These are phyloP conservation scores for Trichaptum fuscoviolaceum DNA, from an alignment of 768 basidiomycete species.

Conservation along the genomic window DNA sequence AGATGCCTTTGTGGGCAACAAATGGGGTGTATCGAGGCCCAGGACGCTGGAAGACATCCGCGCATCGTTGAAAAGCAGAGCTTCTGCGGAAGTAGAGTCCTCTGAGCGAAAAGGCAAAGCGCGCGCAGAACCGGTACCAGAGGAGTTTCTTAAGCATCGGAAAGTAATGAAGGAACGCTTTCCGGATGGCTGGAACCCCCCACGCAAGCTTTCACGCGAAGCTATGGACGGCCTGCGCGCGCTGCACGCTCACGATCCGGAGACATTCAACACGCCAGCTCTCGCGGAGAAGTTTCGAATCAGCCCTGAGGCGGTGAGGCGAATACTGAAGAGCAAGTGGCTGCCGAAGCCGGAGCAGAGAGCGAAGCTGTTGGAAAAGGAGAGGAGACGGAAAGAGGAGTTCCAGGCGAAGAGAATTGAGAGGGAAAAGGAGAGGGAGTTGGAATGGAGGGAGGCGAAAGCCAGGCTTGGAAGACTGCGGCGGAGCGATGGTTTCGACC, in stretches of 20 bases:
- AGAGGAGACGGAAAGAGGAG: constrained; percentile 40
- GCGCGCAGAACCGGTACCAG: constrained; percentile 19
- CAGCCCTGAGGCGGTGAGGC: constrained; percentile 73
- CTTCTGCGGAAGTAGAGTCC: neutral
- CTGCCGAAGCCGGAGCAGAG: constrained; percentile 51
- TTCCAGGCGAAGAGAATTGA: constrained; percentile 36
- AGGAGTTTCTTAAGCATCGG: constrained; percentile 46
- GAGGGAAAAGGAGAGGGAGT: constrained; percentile 27
- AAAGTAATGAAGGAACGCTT: constrained; percentile 46
- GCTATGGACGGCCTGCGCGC: constrained; percentile 78
- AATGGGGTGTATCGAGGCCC: neutral
- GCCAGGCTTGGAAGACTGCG: neutral
- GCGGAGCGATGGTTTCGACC: neutral
- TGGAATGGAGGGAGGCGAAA: constrained; percentile 23
- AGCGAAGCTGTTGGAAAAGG: constrained; percentile 42
- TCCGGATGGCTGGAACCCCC: constrained; percentile 71
- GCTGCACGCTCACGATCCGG: constrained; percentile 59
- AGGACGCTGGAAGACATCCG: neutral
- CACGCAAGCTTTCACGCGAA: constrained; percentile 72
- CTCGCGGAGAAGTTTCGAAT: constrained; percentile 77
- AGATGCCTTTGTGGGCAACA: neutral
- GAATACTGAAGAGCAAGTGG: constrained; percentile 77
- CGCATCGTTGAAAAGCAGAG: neutral
- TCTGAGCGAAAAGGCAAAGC: neutral
- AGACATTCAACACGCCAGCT: constrained; percentile 55